Base-by-base conservation (phyloP, 305 asterid species). In the Plantago lanceolata region DNA sequence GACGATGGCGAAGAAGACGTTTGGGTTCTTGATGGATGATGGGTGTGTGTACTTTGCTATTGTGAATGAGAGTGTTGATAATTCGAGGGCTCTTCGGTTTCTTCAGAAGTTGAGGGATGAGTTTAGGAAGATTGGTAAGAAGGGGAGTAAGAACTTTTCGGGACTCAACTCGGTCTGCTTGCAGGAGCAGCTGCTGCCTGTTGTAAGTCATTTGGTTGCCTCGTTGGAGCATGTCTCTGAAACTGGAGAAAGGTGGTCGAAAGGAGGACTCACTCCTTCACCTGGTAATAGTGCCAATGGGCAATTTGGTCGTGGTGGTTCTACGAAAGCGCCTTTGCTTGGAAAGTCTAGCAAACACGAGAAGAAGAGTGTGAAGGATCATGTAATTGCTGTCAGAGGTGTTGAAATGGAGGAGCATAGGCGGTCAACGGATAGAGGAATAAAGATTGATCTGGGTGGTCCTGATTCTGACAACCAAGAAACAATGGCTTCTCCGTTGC, bases 311-410 rank as follows among this genome's bases (percentile, higher is more conserved):
- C 75, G 52, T 20, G 71, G 72, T 20, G 53, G 73, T 67, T 85
- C 85, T 5, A 75, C 92, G 18, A 81, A 80, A 62, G 81, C 94
- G 26, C 91, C 90, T 54, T 71, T 89, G 37, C 70, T 87, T 51
- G 95, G 89, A 28, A 84, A 76, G 71, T 67, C 77, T 19, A 70
- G 68, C 74, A 88, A 77, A 63, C 83, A 78, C 16, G 87, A 80
- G 47, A 88, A 78, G 69, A 86, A 67, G 83, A 81, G 68, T 31
- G 71, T 18, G 75, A 84, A 80, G 68, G 86, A 84, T 55, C 84
- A 75, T 43, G 76, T 66, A 3, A 74, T 72, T 67, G 71, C 62
- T 26, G 63, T 75, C 52, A 75, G 73, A 47, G 89, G 81, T 45
- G 62, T 73, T 56, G 92, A 84, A 79, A 62, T 74, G 73, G 82